Evolutionary conservation across 2,329 filamentous ascomycete species (phyloP), one percentile per base, ranked within the genome.

Genomic region (Aspergillus bombycis): DNA sequence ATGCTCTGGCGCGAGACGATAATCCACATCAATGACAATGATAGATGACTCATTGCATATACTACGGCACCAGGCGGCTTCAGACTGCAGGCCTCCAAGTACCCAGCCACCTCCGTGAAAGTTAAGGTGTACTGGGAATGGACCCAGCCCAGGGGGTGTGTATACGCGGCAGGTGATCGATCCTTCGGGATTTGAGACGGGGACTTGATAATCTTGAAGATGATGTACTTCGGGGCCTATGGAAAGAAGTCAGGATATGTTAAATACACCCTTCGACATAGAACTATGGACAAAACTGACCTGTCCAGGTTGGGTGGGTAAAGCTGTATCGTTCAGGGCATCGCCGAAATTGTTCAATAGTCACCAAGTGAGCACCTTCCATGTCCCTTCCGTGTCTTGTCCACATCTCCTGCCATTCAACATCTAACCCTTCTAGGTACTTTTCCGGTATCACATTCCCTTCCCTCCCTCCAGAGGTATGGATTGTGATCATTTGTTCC

Each of bases 371-470:
- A 0, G 73, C 71, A 19, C 71, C 67, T 5, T 67, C 60, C 57
- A 75, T 70, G 6, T 67, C 65, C 16, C 66, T 63, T n/a, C 74
- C 74, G 46, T 75, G 66, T 4, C 67, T 59, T 46, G 68, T 69
- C 74, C 73, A 77, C 32, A 76, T 58, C 19, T 64, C 38, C 16
- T 68, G 59, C 72, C 74, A 77, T 68, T 75, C 67, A 1, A 62
- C 60, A 57, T 77, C 73, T 7, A 77, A 59, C 0, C 70, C 71
- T 0, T 43, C 41, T 11, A 68, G 36, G 28, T 68, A 65, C 28
- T 62, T 69, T 21, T 68, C 58, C 38, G 66, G 67, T 45, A 46
- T 65, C 21, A 26, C 16, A 11, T 14, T 46, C 4, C 26, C 45
- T 8, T 48, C 28, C 16, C 8, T 9, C 28, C 28, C n/a, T 21